phyloP scores from a whole-genome alignment of 2,329 filamentous ascomycete genomes.

The Chaetomiaceae sp. region DNA sequence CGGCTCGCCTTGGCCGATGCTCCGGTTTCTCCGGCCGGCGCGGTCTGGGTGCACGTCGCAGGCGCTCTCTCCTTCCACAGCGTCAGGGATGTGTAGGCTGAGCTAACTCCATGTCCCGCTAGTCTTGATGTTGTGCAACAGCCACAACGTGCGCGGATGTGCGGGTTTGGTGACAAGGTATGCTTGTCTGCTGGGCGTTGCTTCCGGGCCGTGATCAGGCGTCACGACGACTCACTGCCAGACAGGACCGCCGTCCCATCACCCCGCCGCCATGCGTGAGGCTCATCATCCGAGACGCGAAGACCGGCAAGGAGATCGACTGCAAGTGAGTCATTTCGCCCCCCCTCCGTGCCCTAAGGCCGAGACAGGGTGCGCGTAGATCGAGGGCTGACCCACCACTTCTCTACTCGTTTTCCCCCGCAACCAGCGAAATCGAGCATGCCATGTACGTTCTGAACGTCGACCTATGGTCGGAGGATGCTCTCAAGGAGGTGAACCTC shows the following conservation, averaged over 20 bases:
- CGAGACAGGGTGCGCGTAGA: too few species aligned
- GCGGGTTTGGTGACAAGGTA: slow-evolving; percentile 97
- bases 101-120: slow-evolving; percentile 17
- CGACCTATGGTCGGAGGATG: slow-evolving; percentile 62
- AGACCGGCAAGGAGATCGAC: slow-evolving; percentile 74
- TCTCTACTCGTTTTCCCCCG: not conserved
- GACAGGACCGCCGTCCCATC: slow-evolving; percentile 84
- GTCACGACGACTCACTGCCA: slow-evolving; percentile 3
- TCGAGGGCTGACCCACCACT: not conserved
- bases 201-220: not conserved
- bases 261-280: slow-evolving; percentile 90
- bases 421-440: slow-evolving; percentile 50
- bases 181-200: slow-evolving; percentile 18
- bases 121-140: slow-evolving; percentile 82
- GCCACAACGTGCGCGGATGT: slow-evolving; percentile 91
- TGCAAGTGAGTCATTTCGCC: slow-evolving; percentile 57
- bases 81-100: slow-evolving; percentile 12
- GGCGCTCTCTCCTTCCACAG: not conserved
- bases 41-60: slow-evolving; percentile 1
- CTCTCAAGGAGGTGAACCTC: slow-evolving; percentile 59
- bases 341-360: too few species aligned
- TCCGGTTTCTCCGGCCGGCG: not conserved
- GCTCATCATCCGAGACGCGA: slow-evolving; percentile 68
- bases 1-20: not conserved
- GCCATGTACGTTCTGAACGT: slow-evolving; percentile 56